Evolutionary conservation across 129 eudicot genomes (phyloP).

Genomic region (Flaveria bidentis): DNA sequence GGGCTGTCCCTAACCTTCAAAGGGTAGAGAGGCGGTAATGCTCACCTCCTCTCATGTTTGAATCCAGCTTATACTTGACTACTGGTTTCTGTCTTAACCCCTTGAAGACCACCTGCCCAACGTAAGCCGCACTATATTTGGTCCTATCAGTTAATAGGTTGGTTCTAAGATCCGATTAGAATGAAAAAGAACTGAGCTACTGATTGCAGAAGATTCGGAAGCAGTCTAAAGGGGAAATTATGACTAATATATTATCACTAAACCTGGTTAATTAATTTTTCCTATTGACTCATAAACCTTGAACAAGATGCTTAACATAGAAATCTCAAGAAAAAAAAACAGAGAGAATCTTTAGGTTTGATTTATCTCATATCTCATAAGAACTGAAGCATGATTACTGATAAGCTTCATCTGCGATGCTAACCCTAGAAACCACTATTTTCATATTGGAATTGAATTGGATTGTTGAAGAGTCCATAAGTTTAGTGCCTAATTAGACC

Average conservation of each 20-base stretch:
- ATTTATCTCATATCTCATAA: neutral
- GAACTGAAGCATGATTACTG: neutral
- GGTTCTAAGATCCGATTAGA: neutral
- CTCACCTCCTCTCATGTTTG: neutral
- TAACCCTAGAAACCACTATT: conserved; percentile 14
- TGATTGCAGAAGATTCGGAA: conserved; percentile 1
- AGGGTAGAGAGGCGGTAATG: neutral
- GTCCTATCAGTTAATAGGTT: neutral
- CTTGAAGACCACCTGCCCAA: neutral
- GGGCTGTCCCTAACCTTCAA: neutral
- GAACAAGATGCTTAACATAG: conserved; percentile 14
- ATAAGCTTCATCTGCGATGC: conserved; percentile 6
- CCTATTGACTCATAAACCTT: conserved; percentile 13
- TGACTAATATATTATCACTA: conserved; percentile 13
- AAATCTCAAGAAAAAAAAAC: neutral
- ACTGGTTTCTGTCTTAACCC: neutral
- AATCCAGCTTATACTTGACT: neutral
- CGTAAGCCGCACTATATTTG: neutral
- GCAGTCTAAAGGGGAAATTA: neutral
- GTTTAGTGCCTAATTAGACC: neutral
- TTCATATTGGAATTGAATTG: conserved; percentile 9
- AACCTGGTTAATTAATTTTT: neutral
- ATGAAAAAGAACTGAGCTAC: neutral
- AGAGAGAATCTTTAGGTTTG: neutral
- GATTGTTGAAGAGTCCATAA: neutral